phyloP scores from a whole-genome alignment of 208 protist genomes.

The Phytomonas francai region DNA sequence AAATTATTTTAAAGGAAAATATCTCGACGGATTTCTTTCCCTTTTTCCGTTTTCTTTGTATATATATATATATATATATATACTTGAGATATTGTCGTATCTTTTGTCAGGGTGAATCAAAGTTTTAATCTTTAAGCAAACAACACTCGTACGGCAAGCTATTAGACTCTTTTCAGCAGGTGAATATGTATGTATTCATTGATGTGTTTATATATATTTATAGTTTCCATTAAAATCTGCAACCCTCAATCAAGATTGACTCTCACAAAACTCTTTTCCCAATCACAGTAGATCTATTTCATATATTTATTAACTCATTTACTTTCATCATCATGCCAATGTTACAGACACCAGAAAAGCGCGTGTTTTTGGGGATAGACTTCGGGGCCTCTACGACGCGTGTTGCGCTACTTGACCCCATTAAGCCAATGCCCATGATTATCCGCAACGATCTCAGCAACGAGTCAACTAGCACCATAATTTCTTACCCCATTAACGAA shows the following conservation, averaged over 20 bases:
- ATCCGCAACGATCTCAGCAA: constrained; percentile 65
- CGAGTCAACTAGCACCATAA: constrained; percentile 49
- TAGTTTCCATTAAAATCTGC: background rate
- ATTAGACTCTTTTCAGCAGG: background rate
- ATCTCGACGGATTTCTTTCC: background rate
- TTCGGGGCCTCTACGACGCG: constrained; percentile 49
- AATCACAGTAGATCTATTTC: background rate
- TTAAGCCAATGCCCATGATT: constrained; percentile 53
- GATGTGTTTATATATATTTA: background rate
- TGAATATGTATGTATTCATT: constrained; percentile 3
- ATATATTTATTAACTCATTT: constrained; percentile 3
- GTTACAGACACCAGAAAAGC: background rate
- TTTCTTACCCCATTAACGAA: constrained; percentile 42
- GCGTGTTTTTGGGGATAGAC: constrained; percentile 41
- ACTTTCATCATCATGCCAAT: background rate
- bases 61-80: too few relatives aligned
- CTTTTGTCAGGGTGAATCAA: background rate
- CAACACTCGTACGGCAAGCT: background rate
- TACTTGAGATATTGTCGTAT: background rate
- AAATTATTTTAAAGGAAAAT: background rate
- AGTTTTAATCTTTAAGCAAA: background rate
- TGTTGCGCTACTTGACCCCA: constrained; percentile 34
- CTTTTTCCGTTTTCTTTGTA: too few relatives aligned
- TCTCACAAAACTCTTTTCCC: background rate
- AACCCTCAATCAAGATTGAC: background rate